Evolutionary conservation across 192 early-diverging fungal species (phyloP), one percentile per base, ranked within the genome.

Genomic region (Coemansia sp.): DNA sequence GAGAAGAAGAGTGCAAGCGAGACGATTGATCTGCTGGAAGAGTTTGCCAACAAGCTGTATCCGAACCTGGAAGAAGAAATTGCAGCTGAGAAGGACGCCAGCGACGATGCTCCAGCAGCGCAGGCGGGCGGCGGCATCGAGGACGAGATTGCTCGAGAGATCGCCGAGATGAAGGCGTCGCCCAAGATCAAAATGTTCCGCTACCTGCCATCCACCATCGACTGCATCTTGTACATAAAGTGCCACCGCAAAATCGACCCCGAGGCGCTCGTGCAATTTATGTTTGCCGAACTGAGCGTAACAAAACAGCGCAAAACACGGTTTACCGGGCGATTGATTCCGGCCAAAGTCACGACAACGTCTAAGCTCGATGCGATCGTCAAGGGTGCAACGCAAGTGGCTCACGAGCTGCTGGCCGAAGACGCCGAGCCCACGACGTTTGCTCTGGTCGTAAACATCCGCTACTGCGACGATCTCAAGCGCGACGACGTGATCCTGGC

Each of bases 381-480:
- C 39, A 60, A 58, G 35, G 80, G 57, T 9, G 67, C 80, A 23
- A 62, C 54, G 26, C 58, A 74, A 25, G 75, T 77, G n/a, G 68
- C 68, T 1, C 61, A 37, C 22, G 51, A 61, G 2, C 62, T 82
- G 49, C 61, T 82, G 58, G 75, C 71, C 6, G 80, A 77, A 7
- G 80, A 77, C 14, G 75, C 71, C 3, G 80, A 68, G 64, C 80
- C 80, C 16, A 61, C 80, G 6, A 82, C 80, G 1, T 82, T 82
- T 71, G 64, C 80, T 2, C 71, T 82, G 64, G 75, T 68, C 11
- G 68, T 82, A 54, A 82, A 82, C 45, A 74, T 71, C 38, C 80
- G 80, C 55, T 74, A 77, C 62, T 82, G 80, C 61, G 80, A 73
- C 43, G 68, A 63, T 16, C 61, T 82, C 54, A 82, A 76, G 62